Conservation (phyloP, 257 asterid genomes). For the Solanum peruvianum region DNA sequence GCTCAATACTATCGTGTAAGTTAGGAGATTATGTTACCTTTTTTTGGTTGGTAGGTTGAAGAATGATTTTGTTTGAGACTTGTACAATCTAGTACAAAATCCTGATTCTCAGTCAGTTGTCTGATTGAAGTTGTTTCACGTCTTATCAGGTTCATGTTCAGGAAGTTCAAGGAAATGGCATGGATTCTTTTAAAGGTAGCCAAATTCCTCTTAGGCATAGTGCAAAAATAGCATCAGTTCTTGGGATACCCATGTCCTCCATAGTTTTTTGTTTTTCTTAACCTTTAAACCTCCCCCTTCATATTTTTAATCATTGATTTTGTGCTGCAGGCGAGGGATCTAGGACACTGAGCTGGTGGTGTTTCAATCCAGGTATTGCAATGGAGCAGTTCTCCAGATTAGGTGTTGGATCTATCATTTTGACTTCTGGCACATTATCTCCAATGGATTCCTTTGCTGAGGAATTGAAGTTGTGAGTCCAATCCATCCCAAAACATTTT, state of each 20-base stretch:
- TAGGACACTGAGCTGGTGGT: constrained; percentile 98
- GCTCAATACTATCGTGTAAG: constrained; percentile 86
- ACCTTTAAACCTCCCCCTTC: background rate
- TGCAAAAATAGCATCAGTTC: background rate
- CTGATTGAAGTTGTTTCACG: constrained; percentile 12
- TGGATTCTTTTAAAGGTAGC: constrained; percentile 62
- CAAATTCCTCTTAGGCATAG: background rate
- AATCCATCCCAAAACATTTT: constrained; percentile 2
- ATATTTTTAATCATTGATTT: background rate
- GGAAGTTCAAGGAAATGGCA: constrained; percentile 55
- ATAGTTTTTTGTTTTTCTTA: background rate
- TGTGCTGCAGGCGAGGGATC: constrained; percentile 49
- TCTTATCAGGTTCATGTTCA: constrained; percentile 69
- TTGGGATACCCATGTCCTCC: background rate
- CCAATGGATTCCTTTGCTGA: constrained; percentile 98
- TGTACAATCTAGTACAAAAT: background rate
- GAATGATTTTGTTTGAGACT: background rate
- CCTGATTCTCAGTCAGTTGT: background rate
- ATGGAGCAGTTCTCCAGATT: constrained; percentile 79
- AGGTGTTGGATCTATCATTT: constrained; percentile 82
- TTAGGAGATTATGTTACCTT: constrained; percentile 6
- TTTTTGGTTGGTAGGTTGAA: background rate
- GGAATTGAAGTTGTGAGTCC: constrained; percentile 77
- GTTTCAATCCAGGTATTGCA: constrained; percentile 97
- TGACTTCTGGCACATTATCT: constrained; percentile 98